Percentiles rank a stretch among this genome's conserved stretches.
Evolutionary conservation across 768 basidiomycete species (phyloP).

Genomic region (Rhizopogon rudus): DNA sequence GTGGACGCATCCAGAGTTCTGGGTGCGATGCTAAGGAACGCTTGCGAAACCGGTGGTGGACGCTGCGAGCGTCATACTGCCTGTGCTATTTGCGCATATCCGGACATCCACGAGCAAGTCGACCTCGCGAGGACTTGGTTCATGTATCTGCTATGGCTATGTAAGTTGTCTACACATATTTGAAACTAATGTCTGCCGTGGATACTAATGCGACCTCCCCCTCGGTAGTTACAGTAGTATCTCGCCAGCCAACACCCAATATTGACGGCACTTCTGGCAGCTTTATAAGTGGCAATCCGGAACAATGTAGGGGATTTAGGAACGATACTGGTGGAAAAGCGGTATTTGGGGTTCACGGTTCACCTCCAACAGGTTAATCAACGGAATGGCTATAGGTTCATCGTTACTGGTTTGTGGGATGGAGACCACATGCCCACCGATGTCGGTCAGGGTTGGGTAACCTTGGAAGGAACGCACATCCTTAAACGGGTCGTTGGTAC

Average conservation of each 20-base stretch:
- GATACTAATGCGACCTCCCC: background rate
- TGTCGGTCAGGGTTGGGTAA: background rate
- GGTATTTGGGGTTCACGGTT: too few relatives aligned
- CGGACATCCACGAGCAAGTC: background rate
- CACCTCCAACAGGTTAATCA: too few relatives aligned
- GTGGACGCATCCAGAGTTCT: background rate
- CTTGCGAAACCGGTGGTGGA: background rate
- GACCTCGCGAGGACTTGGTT: background rate
- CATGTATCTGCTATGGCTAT: background rate
- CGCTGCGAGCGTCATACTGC: background rate
- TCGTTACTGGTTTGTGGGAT: background rate
- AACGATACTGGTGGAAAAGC: too few relatives aligned
- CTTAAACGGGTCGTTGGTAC: background rate
- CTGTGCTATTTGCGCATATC: background rate
- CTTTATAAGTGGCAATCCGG: too few relatives aligned
- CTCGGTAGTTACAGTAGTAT: background rate
- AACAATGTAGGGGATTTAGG: too few relatives aligned
- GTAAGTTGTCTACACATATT: background rate
- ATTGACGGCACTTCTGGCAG: background rate
- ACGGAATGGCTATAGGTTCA: too few relatives aligned
- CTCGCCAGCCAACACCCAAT: background rate
- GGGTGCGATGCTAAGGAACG: background rate
- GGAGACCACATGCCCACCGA: too few relatives aligned
- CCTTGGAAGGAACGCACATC: too few relatives aligned
- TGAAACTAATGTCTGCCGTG: background rate